phyloP scores from a whole-genome alignment of 75 land plant genomes.

The Cupressus sempervirens region DNA sequence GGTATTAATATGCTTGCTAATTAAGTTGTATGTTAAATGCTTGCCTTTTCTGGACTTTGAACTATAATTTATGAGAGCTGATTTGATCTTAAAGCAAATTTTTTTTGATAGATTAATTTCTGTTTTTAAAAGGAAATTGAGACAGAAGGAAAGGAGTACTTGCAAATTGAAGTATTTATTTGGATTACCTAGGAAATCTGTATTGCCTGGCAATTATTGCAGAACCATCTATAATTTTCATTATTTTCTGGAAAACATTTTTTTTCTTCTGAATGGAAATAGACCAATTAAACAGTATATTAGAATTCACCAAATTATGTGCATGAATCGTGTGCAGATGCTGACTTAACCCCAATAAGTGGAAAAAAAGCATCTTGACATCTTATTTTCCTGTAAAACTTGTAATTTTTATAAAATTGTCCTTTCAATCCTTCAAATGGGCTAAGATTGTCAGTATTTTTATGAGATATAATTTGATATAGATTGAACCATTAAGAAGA shows the following conservation, averaged over 20 bases:
- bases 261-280: background rate
- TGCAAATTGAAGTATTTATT: background rate
- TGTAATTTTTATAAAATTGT: too few relatives aligned
- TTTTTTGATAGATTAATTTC: background rate
- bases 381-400: too few relatives aligned
- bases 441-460: too few relatives aligned
- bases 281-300: background rate
- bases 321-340: background rate
- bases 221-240: background rate
- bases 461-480: too few relatives aligned
- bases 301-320: background rate
- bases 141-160: background rate
- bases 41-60: background rate
- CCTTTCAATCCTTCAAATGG: too few relatives aligned
- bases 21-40: background rate
- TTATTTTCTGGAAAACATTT: background rate
- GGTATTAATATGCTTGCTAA: conserved; percentile 27
- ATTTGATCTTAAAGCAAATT: background rate
- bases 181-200: background rate
- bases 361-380: background rate
- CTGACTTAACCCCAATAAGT: background rate
- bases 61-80: background rate
- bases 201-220: background rate
- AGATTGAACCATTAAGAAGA: too few relatives aligned
- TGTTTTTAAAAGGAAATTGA: background rate